Evolutionary conservation across 306 rosid genomes (phyloP).

Genomic region (Hippophae gyantsensis): DNA sequence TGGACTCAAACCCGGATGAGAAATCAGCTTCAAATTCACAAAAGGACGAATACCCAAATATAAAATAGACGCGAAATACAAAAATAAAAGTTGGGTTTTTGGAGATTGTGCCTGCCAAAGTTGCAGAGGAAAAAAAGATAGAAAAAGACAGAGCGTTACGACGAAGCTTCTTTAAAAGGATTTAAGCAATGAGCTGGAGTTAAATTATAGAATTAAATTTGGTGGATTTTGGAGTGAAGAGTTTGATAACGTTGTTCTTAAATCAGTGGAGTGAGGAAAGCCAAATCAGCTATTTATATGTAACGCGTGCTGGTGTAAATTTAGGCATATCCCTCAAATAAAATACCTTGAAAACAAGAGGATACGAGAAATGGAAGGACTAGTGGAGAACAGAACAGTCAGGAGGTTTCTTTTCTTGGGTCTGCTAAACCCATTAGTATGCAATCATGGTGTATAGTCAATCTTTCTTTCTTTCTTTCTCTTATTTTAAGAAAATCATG

Average conservation of each 20-base stretch:
- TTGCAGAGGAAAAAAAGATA: neutral
- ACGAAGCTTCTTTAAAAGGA: constrained; percentile 15
- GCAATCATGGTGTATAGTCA: constrained; percentile 14
- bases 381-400: constrained; percentile 6
- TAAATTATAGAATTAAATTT: neutral
- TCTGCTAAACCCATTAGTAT: constrained; percentile 5
- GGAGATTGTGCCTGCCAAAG: constrained; percentile 10
- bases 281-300: neutral
- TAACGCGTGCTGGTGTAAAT: neutral
- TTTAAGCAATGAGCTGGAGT: constrained; percentile 4
- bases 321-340: neutral
- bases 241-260: constrained; percentile 9
- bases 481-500: too few species aligned
- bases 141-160: constrained; percentile 5
- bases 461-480: too few species aligned
- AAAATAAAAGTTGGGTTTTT: constrained; percentile 4
- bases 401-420: neutral
- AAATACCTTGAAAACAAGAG: neutral
- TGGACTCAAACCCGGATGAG: constrained; percentile 30
- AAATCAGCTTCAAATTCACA: constrained; percentile 16
- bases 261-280: neutral
- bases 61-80: constrained; percentile 1
- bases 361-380: neutral
- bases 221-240: constrained; percentile 8
- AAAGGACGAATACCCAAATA: constrained; percentile 30